These are phyloP conservation scores for Xylaria palmicola DNA, from an alignment of 495 filamentous ascomycete species.

Conservation along the genomic window DNA sequence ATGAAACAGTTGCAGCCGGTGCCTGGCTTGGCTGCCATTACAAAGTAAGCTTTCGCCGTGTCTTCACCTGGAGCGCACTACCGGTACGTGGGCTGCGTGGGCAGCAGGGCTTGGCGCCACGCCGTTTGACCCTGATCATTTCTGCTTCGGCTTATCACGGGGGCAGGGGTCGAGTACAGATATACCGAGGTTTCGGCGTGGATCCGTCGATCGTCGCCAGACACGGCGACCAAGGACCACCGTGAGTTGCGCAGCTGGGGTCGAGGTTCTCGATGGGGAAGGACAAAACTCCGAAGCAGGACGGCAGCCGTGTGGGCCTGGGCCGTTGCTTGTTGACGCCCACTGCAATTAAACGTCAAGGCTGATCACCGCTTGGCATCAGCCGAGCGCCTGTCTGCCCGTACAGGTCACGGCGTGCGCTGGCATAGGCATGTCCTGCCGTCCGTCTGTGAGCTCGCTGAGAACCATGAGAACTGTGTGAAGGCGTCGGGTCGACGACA, in stretches of 20 bases:
- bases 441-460: too few relatives aligned
- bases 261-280: constrained; percentile 3
- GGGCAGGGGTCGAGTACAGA: neutral
- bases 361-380: constrained; percentile 15
- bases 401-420: too few relatives aligned
- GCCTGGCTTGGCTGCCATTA: too few relatives aligned
- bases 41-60: constrained; percentile 4
- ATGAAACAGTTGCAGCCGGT: constrained; percentile 12
- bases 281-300: neutral
- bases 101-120: constrained; percentile 7
- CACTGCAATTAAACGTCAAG: constrained; percentile 4
- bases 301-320: neutral
- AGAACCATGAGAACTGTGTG: too few relatives aligned
- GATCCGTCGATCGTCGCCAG: constrained; percentile 5
- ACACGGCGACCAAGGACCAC: neutral
- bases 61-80: neutral
- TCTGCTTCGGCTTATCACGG: constrained; percentile 5
- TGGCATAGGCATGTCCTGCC: too few relatives aligned
- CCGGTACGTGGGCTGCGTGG: too few relatives aligned
- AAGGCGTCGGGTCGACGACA: constrained; percentile 7
- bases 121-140: constrained; percentile 10
- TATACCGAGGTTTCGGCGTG: neutral
- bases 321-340: neutral
- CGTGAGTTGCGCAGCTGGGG: neutral
- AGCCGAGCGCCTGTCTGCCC: constrained; percentile 3